Percentiles rank a stretch among this genome's conserved stretches.
Conservation (phyloP, 192 early-diverging fungal genomes). For the Entomortierella parvispora region DNA sequence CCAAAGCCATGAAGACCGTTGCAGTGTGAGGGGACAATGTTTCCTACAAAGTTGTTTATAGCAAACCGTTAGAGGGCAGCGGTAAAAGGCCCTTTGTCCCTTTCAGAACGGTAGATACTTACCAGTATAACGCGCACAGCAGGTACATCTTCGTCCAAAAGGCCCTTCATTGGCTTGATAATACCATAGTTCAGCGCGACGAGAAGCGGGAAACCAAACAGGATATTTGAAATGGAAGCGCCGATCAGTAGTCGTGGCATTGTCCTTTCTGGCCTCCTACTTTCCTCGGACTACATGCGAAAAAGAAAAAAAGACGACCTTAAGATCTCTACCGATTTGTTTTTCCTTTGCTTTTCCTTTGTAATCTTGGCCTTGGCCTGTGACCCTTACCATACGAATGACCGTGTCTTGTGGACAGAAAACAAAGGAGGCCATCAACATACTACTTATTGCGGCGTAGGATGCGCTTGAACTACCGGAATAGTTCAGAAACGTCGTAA, state of each 20-base stretch:
- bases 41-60: background rate
- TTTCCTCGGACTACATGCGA: constrained; percentile 32
- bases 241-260: constrained; percentile 15
- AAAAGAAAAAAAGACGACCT: background rate
- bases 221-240: constrained; percentile 6
- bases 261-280: constrained; percentile 12
- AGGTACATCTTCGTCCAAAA: constrained; percentile 29
- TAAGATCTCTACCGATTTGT: background rate
- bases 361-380: background rate
- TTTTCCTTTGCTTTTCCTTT: background rate
- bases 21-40: constrained; percentile 9
- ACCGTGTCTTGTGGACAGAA: constrained; percentile 44
- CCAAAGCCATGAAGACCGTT: constrained; percentile 9
- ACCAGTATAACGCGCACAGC: constrained; percentile 18
- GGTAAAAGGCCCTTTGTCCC: background rate
- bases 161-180: constrained; percentile 40
- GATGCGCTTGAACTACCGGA: constrained; percentile 29
- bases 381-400: constrained; percentile 27
- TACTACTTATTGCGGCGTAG: constrained; percentile 33
- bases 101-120: background rate
- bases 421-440: constrained; percentile 37
- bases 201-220: constrained; percentile 17
- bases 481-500: constrained; percentile 42
- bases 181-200: constrained; percentile 27
- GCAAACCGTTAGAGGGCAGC: background rate